Conservation (phyloP, 345 rosid genomes). For the Eucalyptus shirleyi region DNA sequence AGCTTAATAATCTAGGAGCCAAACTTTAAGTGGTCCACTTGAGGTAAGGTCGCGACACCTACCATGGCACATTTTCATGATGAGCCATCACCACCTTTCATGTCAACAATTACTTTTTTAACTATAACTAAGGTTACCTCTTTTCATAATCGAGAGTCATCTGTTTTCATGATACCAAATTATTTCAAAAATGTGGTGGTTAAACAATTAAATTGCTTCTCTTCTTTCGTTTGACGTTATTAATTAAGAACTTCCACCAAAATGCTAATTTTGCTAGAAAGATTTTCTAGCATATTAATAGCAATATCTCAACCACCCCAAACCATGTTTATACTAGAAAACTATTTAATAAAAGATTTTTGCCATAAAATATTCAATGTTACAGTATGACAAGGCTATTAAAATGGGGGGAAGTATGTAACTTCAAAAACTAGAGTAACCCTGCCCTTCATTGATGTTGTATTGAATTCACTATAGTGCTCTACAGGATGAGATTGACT, state of each 20-base stretch:
- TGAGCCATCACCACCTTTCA: no score
- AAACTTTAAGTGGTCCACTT: no score
- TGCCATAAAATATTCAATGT: not conserved
- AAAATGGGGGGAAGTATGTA: not conserved
- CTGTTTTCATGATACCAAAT: no score
- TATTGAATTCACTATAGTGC: not conserved
- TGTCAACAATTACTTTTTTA: no score
- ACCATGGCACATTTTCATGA: no score
- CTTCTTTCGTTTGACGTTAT: not conserved
- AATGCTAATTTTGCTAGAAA: not conserved
- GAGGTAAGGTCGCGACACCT: no score
- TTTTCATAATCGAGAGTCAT: no score
- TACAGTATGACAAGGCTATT: not conserved
- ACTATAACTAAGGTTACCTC: no score
- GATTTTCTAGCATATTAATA: not conserved
- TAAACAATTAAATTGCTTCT: not conserved
- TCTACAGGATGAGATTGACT: not conserved
- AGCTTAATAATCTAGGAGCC: no score
- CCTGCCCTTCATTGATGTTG: not conserved
- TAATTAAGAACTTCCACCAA: not conserved
- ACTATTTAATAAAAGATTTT: not conserved
- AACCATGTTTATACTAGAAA: not conserved
- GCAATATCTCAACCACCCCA: not conserved
- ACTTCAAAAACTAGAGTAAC: not conserved
- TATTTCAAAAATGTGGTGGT: not conserved